Percentiles rank a stretch among this genome's conserved stretches.
phyloP scores from a whole-genome alignment of 768 basidiomycete genomes.

The Fomitopsis serialis region DNA sequence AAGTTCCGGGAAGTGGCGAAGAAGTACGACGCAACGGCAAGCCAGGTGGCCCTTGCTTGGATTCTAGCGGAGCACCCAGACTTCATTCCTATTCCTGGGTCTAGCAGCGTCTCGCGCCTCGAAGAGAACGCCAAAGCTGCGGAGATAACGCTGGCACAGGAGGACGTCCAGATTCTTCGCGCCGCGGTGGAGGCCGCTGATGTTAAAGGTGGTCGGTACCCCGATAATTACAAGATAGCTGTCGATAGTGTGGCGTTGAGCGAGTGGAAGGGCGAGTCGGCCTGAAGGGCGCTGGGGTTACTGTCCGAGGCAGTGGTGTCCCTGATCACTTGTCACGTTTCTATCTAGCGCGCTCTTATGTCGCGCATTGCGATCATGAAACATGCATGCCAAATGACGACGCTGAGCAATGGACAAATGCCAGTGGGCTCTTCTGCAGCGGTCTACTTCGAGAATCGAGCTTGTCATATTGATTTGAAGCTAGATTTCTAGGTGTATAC shows the following conservation, averaged over 20 bases:
- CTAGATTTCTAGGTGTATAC: too few relatives aligned
- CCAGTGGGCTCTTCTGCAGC: too few relatives aligned
- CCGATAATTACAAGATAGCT: not conserved
- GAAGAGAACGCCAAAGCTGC: not conserved
- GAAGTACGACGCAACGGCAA: constrained; percentile 25
- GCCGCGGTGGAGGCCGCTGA: not conserved
- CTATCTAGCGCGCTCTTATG: too few relatives aligned
- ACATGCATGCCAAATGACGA: too few relatives aligned
- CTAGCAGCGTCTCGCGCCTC: not conserved
- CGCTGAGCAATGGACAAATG: too few relatives aligned
- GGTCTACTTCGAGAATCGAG: too few relatives aligned
- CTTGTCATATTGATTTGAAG: too few relatives aligned
- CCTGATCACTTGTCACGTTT: too few relatives aligned
- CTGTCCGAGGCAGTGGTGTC: too few relatives aligned
- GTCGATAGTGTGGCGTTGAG: not conserved
- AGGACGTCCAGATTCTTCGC: not conserved
- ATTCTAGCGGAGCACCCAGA: constrained; percentile 28
- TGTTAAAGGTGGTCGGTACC: not conserved
- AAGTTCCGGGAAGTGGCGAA: constrained; percentile 27
- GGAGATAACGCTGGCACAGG: not conserved
- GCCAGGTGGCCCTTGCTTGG: constrained; percentile 30
- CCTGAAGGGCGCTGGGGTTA: too few relatives aligned
- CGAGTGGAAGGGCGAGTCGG: not conserved
- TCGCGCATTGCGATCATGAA: too few relatives aligned
- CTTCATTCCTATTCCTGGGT: constrained; percentile 10